Conservation (phyloP, 371 early-diverging fungal species). For the Encephalitozoon hellem region DNA sequence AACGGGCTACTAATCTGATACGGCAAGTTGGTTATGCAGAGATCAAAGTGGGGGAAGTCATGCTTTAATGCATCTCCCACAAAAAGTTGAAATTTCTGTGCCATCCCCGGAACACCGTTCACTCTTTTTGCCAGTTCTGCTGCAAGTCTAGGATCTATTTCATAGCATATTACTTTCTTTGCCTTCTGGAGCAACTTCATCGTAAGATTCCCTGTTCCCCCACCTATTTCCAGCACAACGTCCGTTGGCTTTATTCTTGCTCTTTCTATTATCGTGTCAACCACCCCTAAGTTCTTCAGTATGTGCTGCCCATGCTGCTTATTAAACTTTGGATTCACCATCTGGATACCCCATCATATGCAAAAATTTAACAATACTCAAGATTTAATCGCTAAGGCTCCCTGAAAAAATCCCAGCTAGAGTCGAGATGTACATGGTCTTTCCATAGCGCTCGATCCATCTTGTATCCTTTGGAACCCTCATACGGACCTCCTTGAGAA, state of each 20-base stretch:
- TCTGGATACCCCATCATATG: background rate
- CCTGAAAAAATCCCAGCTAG: background rate
- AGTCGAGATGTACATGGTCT: background rate
- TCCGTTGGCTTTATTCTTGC: constrained; percentile 81
- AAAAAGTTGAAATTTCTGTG: constrained; percentile 76
- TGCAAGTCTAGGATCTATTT: constrained; percentile 89
- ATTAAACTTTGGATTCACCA: constrained; percentile 73
- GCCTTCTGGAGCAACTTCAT: constrained; percentile 81
- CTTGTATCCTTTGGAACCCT: background rate
- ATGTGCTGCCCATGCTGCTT: constrained; percentile 97
- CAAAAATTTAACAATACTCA: background rate
- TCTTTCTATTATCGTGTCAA: constrained; percentile 90
- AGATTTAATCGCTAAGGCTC: background rate
- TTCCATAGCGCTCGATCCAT: background rate
- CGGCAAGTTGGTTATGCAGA: constrained; percentile 96
- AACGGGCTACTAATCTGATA: constrained; percentile 88
- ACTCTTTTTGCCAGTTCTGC: constrained; percentile 92
- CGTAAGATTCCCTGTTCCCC: constrained; percentile 98
- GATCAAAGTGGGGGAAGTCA: constrained; percentile 91
- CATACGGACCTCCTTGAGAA: background rate
- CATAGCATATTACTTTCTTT: constrained; percentile 71
- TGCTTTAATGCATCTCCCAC: constrained; percentile 92
- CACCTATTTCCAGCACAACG: constrained; percentile 92
- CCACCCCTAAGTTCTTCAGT: constrained; percentile 90
- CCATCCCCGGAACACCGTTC: constrained; percentile 10